Conservation (phyloP, 2,329 filamentous ascomycete genomes). For the Bipolaris zeicola region DNA sequence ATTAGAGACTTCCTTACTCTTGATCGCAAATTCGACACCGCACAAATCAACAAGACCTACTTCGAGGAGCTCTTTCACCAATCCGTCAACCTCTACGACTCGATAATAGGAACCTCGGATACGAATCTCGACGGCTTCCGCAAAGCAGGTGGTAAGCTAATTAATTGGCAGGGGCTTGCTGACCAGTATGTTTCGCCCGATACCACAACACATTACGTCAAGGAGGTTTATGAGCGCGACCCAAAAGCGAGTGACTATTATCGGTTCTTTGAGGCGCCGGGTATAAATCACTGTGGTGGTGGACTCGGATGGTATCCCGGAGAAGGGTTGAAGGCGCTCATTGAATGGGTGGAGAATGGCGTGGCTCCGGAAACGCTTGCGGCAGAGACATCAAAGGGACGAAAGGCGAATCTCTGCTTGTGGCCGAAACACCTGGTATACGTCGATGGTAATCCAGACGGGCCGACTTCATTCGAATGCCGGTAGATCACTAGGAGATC, state of each 20-base stretch:
- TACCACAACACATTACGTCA: constrained; percentile 20
- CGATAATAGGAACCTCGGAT: constrained; percentile 16
- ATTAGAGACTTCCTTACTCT: constrained; percentile 19
- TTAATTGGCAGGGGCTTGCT: constrained; percentile 30
- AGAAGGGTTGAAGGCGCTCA: constrained; percentile 26
- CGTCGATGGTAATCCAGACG: constrained; percentile 3
- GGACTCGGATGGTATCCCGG: constrained; percentile 30
- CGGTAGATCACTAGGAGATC: not conserved
- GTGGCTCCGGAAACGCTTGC: constrained; percentile 26
- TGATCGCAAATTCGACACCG: constrained; percentile 15
- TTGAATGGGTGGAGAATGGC: constrained; percentile 40
- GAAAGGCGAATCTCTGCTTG: constrained; percentile 18
- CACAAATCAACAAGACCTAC: constrained; percentile 7
- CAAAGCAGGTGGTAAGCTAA: constrained; percentile 28
- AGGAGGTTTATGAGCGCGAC: constrained; percentile 20
- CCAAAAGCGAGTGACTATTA: constrained; percentile 26
- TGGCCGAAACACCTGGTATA: constrained; percentile 25
- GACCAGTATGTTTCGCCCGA: constrained; percentile 19
- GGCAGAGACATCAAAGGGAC: constrained; percentile 10
- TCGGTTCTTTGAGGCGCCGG: constrained; percentile 41
- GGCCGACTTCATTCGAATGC: constrained; percentile 12
- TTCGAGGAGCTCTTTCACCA: constrained; percentile 16
- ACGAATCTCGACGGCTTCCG: constrained; percentile 19
- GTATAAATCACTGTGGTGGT: constrained; percentile 33
- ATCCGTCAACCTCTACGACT: constrained; percentile 18